These are phyloP conservation scores for Phylloporus sp. DNA, from an alignment of 1,284 basidiomycete genomes.

Conservation along the genomic window DNA sequence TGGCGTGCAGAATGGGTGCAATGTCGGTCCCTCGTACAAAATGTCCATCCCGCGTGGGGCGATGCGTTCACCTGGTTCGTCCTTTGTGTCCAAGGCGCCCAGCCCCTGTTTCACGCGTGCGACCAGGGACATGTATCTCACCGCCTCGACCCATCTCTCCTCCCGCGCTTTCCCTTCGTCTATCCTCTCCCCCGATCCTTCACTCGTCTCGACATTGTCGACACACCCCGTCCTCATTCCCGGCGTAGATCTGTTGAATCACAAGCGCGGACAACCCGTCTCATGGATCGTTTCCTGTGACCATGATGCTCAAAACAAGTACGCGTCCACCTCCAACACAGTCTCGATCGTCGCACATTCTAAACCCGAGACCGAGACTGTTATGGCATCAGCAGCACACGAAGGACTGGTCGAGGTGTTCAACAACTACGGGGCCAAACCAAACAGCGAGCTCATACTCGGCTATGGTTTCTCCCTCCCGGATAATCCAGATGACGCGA, in stretches of 20 bases:
- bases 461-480: slow-evolving; percentile 86
- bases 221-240: slow-evolving; percentile 84
- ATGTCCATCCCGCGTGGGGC: slow-evolving; percentile 48
- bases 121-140: slow-evolving; percentile 70
- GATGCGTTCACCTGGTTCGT: slow-evolving; percentile 70
- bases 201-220: slow-evolving; percentile 51
- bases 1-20: slow-evolving; percentile 65
- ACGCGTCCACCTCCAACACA: background rate
- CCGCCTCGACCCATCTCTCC: slow-evolving; percentile 76
- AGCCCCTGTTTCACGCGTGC: background rate
- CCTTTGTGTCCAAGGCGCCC: background rate
- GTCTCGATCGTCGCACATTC: slow-evolving; percentile 44
- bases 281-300: slow-evolving; percentile 71
- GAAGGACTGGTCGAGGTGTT: slow-evolving; percentile 59
- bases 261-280: slow-evolving; percentile 71
- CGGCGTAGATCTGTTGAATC: slow-evolving; percentile 85
- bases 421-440: slow-evolving; percentile 88
- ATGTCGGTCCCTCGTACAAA: slow-evolving; percentile 48
- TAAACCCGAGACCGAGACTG: background rate
- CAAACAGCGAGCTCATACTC: slow-evolving; percentile 86
- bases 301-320: slow-evolving; percentile 19
- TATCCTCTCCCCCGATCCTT: slow-evolving; percentile 62
- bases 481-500: slow-evolving; percentile 82
- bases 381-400: background rate
- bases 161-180: slow-evolving; percentile 90